Evolutionary conservation across 2,329 filamentous ascomycete species (phyloP), one percentile per base, ranked within the genome.

Genomic region (Fusarium longipes): DNA sequence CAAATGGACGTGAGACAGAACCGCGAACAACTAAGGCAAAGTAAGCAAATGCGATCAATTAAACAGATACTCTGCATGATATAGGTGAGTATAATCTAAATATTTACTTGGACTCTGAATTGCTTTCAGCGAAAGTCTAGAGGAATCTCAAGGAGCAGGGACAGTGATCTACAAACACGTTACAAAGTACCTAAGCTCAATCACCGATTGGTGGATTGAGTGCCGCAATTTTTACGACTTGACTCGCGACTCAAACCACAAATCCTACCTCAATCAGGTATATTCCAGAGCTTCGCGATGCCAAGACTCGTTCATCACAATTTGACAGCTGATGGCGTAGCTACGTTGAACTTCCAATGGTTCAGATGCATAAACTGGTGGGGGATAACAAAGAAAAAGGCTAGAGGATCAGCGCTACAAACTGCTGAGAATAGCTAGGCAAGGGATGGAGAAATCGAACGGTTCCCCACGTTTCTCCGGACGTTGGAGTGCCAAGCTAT

Each of bases 401-500:
- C 17, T 18, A 14, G 25, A 29, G 9, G 40, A 63, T 63, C 60
- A 35, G 44, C 51, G 7, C 8, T 17, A 12, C 30, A 25, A 33
- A 24, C 9, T 55, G 12, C 36, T 18, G 43, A 29, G 40, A 17
- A 17, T 29, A 43, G 24, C 42, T 58, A 61, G 30, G 6, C 35
- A 22, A 35, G 56, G 35, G 22, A 44, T 25, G 33, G 29, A 18
- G 24, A 57, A 20, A 22, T 64, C 51, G 18, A 20, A 44, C 59
- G 60, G 33, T 45, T 63, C 59, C 59, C 60, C 60, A 63, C 60
- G 58, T 63, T 27, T 63, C 44, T 63, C 51, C 51, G 48, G 44
- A 58, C 38, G 29, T 29, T 29, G 24, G n/a, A 24, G 27, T 45
- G 58, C 51, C 60, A 63, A 63, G 60, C 24, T 45, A 63, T 58